Percentiles rank a stretch among this genome's conserved stretches.
These are phyloP conservation scores for Rubus idaeus DNA, from an alignment of 306 rosid genomes.

Conservation along the genomic window DNA sequence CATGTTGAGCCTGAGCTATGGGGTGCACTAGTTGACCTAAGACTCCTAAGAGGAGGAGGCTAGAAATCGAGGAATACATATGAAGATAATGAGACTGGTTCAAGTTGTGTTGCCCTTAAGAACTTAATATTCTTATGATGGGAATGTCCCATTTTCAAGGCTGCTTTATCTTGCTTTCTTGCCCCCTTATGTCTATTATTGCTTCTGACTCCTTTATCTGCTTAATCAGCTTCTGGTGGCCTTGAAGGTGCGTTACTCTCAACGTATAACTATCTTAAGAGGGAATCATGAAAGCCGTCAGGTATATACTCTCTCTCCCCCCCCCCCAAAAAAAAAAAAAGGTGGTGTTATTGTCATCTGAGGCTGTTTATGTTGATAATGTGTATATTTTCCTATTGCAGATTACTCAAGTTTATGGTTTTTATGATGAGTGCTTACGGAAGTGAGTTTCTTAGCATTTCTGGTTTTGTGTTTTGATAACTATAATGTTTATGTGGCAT, in stretches of 20 bases:
- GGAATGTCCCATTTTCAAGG: background rate
- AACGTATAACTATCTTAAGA: slow-evolving; percentile 88
- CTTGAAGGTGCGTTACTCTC: slow-evolving; percentile 88
- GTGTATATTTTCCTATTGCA: slow-evolving; percentile 43
- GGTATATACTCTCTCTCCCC: slow-evolving; percentile 39
- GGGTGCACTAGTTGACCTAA: background rate
- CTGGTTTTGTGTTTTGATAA: background rate
- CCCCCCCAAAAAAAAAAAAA: background rate
- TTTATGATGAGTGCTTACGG: slow-evolving; percentile 92
- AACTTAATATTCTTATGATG: background rate
- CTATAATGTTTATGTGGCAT: background rate
- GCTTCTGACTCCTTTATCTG: slow-evolving; percentile 14
- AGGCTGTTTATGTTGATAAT: slow-evolving; percentile 27
- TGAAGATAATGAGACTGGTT: background rate
- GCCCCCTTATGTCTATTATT: background rate
- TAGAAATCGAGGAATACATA: background rate
- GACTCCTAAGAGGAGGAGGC: background rate
- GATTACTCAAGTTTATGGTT: slow-evolving; percentile 98
- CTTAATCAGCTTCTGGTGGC: slow-evolving; percentile 86
- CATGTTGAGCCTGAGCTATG: background rate
- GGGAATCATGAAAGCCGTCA: slow-evolving; percentile 99
- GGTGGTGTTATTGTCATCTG: slow-evolving; percentile 3
- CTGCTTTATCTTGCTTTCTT: background rate
- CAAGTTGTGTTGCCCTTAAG: background rate
- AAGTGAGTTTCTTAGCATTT: slow-evolving; percentile 60